phyloP scores from a whole-genome alignment of 805 yeast genomes.

The Zygoascus flipseniorum region DNA sequence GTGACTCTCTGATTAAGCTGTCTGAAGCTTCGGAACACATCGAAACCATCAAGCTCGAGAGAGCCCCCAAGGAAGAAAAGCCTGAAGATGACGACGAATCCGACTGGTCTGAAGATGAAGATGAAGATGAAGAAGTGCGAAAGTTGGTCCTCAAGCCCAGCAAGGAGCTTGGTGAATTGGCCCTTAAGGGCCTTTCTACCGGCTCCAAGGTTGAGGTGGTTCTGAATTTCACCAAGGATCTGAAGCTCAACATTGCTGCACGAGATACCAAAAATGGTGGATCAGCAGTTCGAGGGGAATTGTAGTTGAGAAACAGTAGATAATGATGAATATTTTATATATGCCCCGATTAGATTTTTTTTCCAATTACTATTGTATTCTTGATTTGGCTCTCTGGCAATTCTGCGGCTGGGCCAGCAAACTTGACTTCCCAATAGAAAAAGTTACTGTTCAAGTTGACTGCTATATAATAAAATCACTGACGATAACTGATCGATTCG shows the following conservation, averaged over 20 bases:
- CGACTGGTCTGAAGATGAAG: constrained; percentile 53
- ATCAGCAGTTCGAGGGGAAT: constrained; percentile 20
- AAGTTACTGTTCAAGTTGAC: too few relatives aligned
- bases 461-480: too few relatives aligned
- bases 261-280: constrained; percentile 24
- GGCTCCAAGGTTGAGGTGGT: constrained; percentile 57
- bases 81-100: constrained; percentile 43
- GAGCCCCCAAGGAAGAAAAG: constrained; percentile 36
- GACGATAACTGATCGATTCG: too few relatives aligned
- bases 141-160: constrained; percentile 69
- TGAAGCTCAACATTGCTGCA: constrained; percentile 55
- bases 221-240: constrained; percentile 57
- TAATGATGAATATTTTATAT: neutral
- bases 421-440: too few relatives aligned
- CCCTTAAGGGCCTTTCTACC: constrained; percentile 58
- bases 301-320: neutral
- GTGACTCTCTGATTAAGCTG: constrained; percentile 55
- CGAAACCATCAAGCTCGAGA: constrained; percentile 72
- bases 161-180: constrained; percentile 67
- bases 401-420: too few relatives aligned
- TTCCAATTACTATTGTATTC: too few relatives aligned
- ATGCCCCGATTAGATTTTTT: too few relatives aligned
- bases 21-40: constrained; percentile 81
- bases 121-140: constrained; percentile 82
- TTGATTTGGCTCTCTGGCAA: too few relatives aligned